Conservation (phyloP, 805 yeast genomes). For the Yarrowia sp. region DNA sequence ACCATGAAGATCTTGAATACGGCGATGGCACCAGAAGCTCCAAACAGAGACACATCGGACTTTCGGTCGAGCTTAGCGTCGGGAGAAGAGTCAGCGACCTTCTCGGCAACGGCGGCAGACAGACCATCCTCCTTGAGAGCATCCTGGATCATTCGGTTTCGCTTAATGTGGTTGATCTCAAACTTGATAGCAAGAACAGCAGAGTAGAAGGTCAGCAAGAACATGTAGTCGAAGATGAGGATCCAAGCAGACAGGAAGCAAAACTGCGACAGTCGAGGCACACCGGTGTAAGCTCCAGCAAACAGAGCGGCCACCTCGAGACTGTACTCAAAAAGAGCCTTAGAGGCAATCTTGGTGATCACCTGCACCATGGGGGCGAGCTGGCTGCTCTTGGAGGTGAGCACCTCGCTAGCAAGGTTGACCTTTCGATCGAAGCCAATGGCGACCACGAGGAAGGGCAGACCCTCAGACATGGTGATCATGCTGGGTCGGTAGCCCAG, state of each 20-base stretch:
- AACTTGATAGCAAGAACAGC: constrained; percentile 83
- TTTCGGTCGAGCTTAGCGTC: constrained; percentile 13
- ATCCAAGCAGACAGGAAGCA: constrained; percentile 71
- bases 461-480: constrained; percentile 77
- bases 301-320: constrained; percentile 68
- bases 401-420: constrained; percentile 52
- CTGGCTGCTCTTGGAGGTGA: constrained; percentile 35
- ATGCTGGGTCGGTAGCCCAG: constrained; percentile 63
- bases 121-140: constrained; percentile 93
- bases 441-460: constrained; percentile 88
- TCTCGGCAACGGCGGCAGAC: constrained; percentile 65
- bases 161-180: constrained; percentile 81
- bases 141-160: constrained; percentile 69
- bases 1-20: constrained; percentile 37
- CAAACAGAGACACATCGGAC: constrained; percentile 3
- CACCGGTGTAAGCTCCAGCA: constrained; percentile 51
- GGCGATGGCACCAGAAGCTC: constrained; percentile 24
- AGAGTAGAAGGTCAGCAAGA: constrained; percentile 76
- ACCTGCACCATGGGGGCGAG: constrained; percentile 42
- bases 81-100: constrained; percentile 48
- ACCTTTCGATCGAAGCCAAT: constrained; percentile 89
- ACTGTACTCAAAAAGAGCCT: constrained; percentile 69
- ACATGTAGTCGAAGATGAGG: constrained; percentile 63
- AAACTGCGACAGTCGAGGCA: constrained; percentile 75
- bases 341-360: constrained; percentile 39